These are phyloP conservation scores for Lichenothelia convexa DNA, from an alignment of 495 filamentous ascomycete genomes.

Conservation along the genomic window DNA sequence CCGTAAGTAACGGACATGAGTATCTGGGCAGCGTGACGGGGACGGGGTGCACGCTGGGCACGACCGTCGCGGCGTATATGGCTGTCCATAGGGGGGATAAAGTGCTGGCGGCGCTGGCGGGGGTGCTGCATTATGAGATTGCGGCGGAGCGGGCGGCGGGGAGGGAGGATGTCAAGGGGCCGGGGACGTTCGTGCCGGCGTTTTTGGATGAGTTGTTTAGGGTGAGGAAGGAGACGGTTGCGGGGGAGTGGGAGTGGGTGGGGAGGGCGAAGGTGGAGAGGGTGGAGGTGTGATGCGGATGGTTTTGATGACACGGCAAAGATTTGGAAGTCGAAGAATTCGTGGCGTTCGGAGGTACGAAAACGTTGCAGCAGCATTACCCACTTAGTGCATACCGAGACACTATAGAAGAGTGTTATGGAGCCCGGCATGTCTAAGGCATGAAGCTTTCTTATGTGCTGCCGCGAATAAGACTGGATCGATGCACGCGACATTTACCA, in stretches of 20 bases:
- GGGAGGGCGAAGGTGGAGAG: constrained; percentile 35
- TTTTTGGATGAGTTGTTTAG: constrained; percentile 54
- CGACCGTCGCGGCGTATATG: constrained; percentile 56
- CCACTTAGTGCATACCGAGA: too few species aligned
- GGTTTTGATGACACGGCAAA: too few species aligned
- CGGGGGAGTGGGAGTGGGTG: constrained; percentile 30
- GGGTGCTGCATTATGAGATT: constrained; percentile 63
- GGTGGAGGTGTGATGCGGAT: constrained; percentile 23
- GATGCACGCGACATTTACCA: too few species aligned
- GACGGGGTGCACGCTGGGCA: constrained; percentile 73
- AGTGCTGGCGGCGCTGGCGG: constrained; percentile 51
- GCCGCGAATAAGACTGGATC: too few species aligned
- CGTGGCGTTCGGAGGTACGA: too few species aligned
- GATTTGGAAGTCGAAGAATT: too few species aligned
- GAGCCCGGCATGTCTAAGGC: too few species aligned
- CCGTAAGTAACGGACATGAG: constrained; percentile 58
- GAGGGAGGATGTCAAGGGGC: constrained; percentile 48
- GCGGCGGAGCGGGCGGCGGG: constrained; percentile 58
- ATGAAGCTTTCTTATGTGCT: too few species aligned
- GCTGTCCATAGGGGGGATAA: constrained; percentile 40
- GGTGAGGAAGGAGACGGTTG: constrained; percentile 19
- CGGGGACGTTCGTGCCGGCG: constrained; percentile 74
- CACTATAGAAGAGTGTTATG: too few species aligned
- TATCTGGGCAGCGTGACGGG: constrained; percentile 72
- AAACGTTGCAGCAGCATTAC: too few species aligned